Base-by-base conservation (phyloP, 106 monocot genomes). In the Chionographis japonica region DNA sequence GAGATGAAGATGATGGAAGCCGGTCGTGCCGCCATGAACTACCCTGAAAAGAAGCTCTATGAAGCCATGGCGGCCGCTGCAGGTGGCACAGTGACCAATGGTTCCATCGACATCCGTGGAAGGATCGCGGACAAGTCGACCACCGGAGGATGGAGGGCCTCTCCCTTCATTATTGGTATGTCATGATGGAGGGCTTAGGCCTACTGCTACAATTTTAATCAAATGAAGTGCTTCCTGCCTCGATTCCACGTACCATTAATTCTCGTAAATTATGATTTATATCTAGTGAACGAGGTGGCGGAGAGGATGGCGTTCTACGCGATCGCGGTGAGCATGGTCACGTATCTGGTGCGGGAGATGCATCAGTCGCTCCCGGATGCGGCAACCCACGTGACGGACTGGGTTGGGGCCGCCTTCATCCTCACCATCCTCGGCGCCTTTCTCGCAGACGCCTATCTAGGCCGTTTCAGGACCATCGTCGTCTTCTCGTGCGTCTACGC, bases 231-330 rank as follows among this genome's bases (percentile, higher is more conserved):
- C 52, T 35, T 13, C 11, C 1, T 12, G 49, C 51, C 49, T 50
- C 41, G 15, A 42, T 16, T 54, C 35, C 2, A 0, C 37, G 0
- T 13, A 27, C 27, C 27, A 27, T n/a, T n/a, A n/a, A n/a, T 27
- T 2, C 46, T 46, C 2, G 46, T 10, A 6, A 46, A 46, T 6
- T 46, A 46, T 46, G 46, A 46, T 46, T 2, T 46, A 2, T 46
- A 6, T 46, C 1, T 37, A 85, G 84, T 66, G 67, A 80, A 85
- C 35, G 84, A 85, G 73, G 66, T 75, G 54, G 74, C 63, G 12
- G 84, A 85, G 70, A 80, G 84, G 68, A 59, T 85, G 84, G 84
- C 84, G 0, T 80, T 78, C 58, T 85, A 73, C 19, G 79, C 75
- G 0, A 74, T 85, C 0, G 76, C 78, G 0, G 57, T 75, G 60